phyloP scores from a whole-genome alignment of 768 basidiomycete species.

The Imleria badia region DNA sequence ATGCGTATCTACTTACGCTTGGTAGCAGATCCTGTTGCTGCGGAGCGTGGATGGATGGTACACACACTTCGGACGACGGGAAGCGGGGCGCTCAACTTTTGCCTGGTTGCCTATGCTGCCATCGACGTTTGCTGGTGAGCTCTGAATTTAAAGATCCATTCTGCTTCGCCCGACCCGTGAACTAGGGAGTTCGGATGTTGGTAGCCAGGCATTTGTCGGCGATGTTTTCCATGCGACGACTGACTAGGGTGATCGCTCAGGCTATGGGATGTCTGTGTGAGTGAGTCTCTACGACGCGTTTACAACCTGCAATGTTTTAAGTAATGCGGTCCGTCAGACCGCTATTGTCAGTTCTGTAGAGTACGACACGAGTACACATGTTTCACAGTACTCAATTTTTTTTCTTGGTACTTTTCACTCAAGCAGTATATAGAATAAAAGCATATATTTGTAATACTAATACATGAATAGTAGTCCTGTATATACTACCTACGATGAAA shows the following conservation, averaged over 20 bases:
- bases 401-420: too few relatives aligned
- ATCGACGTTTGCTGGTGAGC: too few relatives aligned
- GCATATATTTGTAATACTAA: too few relatives aligned
- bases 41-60: slow-evolving; percentile 74
- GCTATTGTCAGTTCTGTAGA: slow-evolving; percentile 88
- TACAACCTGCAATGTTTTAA: neutral
- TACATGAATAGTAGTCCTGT: too few relatives aligned
- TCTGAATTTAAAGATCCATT: too few relatives aligned
- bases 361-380: too few relatives aligned
- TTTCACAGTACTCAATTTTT: too few relatives aligned
- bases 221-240: neutral
- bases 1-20: slow-evolving; percentile 73
- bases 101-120: too few relatives aligned
- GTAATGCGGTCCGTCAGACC: slow-evolving; percentile 44
- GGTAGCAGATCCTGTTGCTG: slow-evolving; percentile 57
- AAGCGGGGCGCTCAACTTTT: slow-evolving; percentile 53
- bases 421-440: too few relatives aligned
- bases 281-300: slow-evolving; percentile 33
- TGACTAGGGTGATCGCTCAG: slow-evolving; percentile 22
- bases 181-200: slow-evolving; percentile 78
- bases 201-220: slow-evolving; percentile 30
- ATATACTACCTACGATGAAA: too few relatives aligned
- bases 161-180: neutral
- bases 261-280: slow-evolving; percentile 85
- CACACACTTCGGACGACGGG: slow-evolving; percentile 83